A percentile compares a stretch with the other conserved stretches of the same genome.
Evolutionary conservation across 2,329 filamentous ascomycete species (phyloP).

Genomic region (Monilinia polystroma): DNA sequence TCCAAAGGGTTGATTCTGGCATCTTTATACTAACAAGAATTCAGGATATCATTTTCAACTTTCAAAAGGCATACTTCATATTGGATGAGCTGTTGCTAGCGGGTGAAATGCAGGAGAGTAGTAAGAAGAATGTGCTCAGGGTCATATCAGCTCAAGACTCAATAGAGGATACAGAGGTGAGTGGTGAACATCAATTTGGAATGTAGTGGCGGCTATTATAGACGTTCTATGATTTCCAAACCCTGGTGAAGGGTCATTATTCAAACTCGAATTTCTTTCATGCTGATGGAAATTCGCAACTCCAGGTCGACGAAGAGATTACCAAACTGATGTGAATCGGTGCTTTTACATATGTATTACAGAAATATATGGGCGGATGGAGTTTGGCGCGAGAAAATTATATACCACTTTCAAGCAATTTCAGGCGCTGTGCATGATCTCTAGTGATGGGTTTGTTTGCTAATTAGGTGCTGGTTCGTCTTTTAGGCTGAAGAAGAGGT

Average conservation of each 20-base stretch:
- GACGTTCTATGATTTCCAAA: conserved; percentile 39
- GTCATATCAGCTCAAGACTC: conserved; percentile 98
- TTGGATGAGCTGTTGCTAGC: conserved; percentile 93
- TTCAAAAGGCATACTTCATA: conserved; percentile 99
- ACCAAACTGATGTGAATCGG: conserved; percentile 42
- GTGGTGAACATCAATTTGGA: conserved; percentile 27
- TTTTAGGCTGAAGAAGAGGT: conserved; percentile 24
- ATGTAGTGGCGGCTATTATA: not conserved
- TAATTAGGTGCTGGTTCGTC: conserved; percentile 17
- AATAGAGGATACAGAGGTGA: conserved; percentile 98
- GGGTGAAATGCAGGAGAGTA: conserved; percentile 97
- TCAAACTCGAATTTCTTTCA: conserved; percentile 19
- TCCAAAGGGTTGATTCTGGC: not conserved
- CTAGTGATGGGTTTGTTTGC: conserved; percentile 21
- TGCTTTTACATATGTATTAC: conserved; percentile 29
- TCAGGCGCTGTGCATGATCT: conserved; percentile 4
- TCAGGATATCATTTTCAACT: conserved; percentile 77
- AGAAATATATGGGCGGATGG: conserved; percentile 27
- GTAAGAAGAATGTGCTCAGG: conserved; percentile 96
- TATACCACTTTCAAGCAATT: conserved; percentile 16
- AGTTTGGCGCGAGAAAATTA: conserved; percentile 30
- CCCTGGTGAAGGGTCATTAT: not conserved
- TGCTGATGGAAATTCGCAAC: conserved; percentile 35
- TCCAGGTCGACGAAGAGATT: conserved; percentile 42
- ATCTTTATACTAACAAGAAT: not conserved